Evolutionary conservation across 176 grass and related monocot genomes (phyloP), one percentile per base, ranked within the genome.

Genomic region (Miscanthus lutarioriparius): DNA sequence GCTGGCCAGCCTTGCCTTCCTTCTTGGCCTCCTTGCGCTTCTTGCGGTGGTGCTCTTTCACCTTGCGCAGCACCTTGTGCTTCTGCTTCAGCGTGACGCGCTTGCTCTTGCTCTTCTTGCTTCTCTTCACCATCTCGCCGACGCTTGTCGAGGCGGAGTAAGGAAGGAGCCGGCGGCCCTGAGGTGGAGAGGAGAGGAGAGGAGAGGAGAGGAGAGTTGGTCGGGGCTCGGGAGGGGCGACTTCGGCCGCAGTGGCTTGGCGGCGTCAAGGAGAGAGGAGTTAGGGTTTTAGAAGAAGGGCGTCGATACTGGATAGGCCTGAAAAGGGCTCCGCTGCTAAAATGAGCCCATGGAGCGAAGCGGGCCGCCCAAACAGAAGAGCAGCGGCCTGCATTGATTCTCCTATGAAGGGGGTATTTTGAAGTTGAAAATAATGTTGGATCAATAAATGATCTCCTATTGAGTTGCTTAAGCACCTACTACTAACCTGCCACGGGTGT

Each of bases 31-130:
- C 96, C 86, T 99, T 99, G 58, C 84, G 84, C 93, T 99, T 96
- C 81, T 86, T 96, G 84, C 92, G 96, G 93, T 99, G 96, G 85
- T 95, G 93, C 81, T 96, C 93, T 83, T 96, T 94, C 59, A 99
- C 96, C 86, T 92, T 96, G 85, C 80, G 89, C 17, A 96, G 64
- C 78, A 99, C 88, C 91, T 96, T 99, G 87, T 99, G 86, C 78
- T 99, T 96, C 82, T 95, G 87, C n/a, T 65, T 69, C 28, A 94
- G 82, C 76, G 93, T 70, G 1, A 99, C 67, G 48, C 93, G 92
- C 91, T 99, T 99, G 82, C 96, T 99, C 84, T 99, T 99, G 83
- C 93, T 98, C 86, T 98, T 98, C 89, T 98, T 98, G 58, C 96
- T 98, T 79, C 86, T 88, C 89, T 97, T 97, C 78, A 90, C 87